Conservation (phyloP, 2,329 filamentous ascomycete genomes). For the Neurospora sp. region DNA sequence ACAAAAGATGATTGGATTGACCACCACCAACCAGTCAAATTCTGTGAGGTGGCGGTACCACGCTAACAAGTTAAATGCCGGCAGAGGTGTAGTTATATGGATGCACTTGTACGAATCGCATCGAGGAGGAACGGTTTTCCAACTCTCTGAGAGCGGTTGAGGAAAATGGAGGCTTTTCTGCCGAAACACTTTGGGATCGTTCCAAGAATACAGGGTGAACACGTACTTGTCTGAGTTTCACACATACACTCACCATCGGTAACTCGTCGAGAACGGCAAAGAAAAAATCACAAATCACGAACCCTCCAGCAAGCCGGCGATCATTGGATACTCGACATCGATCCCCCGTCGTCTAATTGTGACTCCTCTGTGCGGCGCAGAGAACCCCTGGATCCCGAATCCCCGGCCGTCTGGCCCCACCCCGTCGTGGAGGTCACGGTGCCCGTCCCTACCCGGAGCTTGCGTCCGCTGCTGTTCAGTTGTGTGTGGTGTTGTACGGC, state of each 20-base stretch:
- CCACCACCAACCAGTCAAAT: too few species aligned
- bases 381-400: background rate
- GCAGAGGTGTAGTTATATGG: background rate
- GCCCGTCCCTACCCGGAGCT: background rate
- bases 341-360: background rate
- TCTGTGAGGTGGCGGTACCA: too few species aligned
- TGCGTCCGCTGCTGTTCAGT: background rate
- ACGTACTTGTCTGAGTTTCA: background rate
- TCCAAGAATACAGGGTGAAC: background rate
- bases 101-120: background rate
- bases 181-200: background rate
- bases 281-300: background rate
- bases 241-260: background rate
- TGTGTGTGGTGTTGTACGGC: background rate
- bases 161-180: background rate
- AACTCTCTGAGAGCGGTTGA: background rate
- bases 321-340: background rate
- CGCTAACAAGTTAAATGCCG: too few species aligned
- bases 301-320: background rate
- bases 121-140: background rate
- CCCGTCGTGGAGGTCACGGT: background rate
- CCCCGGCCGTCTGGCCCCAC: background rate
- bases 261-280: background rate
- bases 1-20: too few species aligned
- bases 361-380: background rate